Evolutionary conservation across 1,284 basidiomycete species (phyloP), one percentile per base, ranked within the genome.

Genomic region (Cryptococcus sp.): DNA sequence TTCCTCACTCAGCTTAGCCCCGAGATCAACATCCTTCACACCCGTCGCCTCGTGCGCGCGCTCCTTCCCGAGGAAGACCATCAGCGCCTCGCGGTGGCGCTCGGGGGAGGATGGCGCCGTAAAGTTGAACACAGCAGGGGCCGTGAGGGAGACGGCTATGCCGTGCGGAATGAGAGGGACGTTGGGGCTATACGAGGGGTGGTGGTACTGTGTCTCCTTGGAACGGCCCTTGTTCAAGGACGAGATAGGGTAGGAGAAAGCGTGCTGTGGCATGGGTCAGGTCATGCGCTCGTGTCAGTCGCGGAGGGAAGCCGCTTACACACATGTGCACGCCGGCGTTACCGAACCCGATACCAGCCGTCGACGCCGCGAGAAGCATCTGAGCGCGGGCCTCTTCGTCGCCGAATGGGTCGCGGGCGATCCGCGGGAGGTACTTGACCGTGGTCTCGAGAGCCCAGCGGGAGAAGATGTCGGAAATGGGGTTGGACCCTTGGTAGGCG

Each of bases 401-500:
- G 55, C 84, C 70, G 35, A 67, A 82, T 8, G 80, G 82, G 71
- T 96, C 85, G 71, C 85, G 87, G 2, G 88, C 87, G 40, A 98
- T 85, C 24, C 90, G 84, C 18, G 94, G 95, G 21, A 98, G 83
- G 71, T 92, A 88, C 75, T 92, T 86, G 60, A 97, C 87, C 0
- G 92, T 91, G 35, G 92, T 89, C 71, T 87, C 84, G 57, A 98
- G 80, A 4, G 95, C 94, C 94, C 94, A 98, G 62, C 89, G 81
- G 6, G 91, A 93, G 79, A 98, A 98, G 53, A 98, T 91, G 72
- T 98, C 94, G 5, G 91, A 89, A 42, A 96, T 90, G 5, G 94
- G 94, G 77, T 98, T 98, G 65, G 89, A 88, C 48, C 94, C 94
- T 78, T 98, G 94, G 72, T 97, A 98, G 8, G 94, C 90, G 45